Evolutionary conservation across 202 grass and related monocot species (phyloP), one percentile per base, ranked within the genome.

Genomic region (Alloteropsis angusta): DNA sequence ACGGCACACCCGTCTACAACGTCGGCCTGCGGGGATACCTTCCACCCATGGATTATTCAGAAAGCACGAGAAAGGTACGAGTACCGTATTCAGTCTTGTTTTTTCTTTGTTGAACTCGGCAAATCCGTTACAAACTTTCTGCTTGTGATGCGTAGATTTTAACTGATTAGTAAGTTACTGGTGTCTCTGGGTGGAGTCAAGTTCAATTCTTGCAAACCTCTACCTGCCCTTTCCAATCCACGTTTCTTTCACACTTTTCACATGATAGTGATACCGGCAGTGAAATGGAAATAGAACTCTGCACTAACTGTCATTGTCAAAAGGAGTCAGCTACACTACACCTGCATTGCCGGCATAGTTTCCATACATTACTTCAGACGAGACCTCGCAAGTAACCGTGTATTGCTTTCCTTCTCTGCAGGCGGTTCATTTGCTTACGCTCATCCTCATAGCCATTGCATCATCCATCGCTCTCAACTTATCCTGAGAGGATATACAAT

Each of bases 1-100:
- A 95, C 54, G 92, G 92, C 45, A 86, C 55, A n/a, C 92, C 92
- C 6, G 87, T 90, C 17, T 99, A 99, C 84, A 71, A 99, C 28
- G 89, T 99, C 46, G 96, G 92, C 0, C 56, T 99, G 21, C 69
- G 70, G 19, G 96, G 92, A 0, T 93, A 91, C 81, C 92, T 95
- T 37, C 89, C 90, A 11, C 75, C 81, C 8, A 81, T 90, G 80
- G 78, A 68, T 1, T 73, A 63, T 12, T 93, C 96, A 37, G 14
- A 54, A 3, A 36, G 80, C 69, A 58, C 61, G 3, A 60, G 38
- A 64, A 86, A 47, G 90, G 91, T 88, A 83, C 25, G 7, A 3
- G n/a, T n/a, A n/a, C 16, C 14, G 53, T 5, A 19, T 55, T 15
- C 45, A 9, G 6, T 21, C 7, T 9, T 17, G 36, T 38, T 52